These are phyloP conservation scores for Auriscalpium orientale DNA, from an alignment of 768 basidiomycete species.

Conservation along the genomic window DNA sequence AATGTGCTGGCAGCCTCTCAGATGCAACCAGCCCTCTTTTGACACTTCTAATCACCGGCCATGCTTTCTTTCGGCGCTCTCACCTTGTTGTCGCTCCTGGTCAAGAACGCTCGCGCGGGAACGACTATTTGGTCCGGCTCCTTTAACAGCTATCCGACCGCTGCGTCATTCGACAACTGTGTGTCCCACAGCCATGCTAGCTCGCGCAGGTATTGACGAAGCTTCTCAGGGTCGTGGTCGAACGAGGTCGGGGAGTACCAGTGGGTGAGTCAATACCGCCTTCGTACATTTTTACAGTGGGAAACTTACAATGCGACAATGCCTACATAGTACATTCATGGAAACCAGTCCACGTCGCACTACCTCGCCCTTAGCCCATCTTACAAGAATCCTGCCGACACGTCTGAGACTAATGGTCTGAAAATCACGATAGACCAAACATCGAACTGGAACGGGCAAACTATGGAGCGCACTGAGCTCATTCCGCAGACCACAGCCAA, in stretches of 20 bases:
- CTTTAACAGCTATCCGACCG: constrained; percentile 40
- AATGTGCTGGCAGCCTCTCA: too few relatives aligned
- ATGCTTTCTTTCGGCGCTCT: constrained; percentile 23
- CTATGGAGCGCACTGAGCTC: constrained; percentile 24
- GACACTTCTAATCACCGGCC: neutral
- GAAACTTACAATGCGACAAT: neutral
- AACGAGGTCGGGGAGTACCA: constrained; percentile 48
- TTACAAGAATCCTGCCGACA: constrained; percentile 54
- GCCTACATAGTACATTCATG: constrained; percentile 41
- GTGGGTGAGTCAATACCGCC: constrained; percentile 32
- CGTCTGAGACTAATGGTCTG: constrained; percentile 41
- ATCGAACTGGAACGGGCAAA: constrained; percentile 47
- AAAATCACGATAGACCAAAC: constrained; percentile 48
- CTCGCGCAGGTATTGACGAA: neutral
- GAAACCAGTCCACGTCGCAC: constrained; percentile 39
- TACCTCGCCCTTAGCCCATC: constrained; percentile 43
- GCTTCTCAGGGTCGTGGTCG: constrained; percentile 43
- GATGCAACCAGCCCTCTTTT: too few relatives aligned
- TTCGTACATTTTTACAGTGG: neutral
- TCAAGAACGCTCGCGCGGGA: constrained; percentile 34
- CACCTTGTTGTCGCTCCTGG: constrained; percentile 15
- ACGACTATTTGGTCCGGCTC: constrained; percentile 48
- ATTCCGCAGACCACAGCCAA: constrained; percentile 40
- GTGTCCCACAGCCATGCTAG: constrained; percentile 11
- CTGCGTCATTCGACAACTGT: constrained; percentile 48